phyloP scores from a whole-genome alignment of 73 alveolate genomes.

The Paramecium sonneborni region DNA sequence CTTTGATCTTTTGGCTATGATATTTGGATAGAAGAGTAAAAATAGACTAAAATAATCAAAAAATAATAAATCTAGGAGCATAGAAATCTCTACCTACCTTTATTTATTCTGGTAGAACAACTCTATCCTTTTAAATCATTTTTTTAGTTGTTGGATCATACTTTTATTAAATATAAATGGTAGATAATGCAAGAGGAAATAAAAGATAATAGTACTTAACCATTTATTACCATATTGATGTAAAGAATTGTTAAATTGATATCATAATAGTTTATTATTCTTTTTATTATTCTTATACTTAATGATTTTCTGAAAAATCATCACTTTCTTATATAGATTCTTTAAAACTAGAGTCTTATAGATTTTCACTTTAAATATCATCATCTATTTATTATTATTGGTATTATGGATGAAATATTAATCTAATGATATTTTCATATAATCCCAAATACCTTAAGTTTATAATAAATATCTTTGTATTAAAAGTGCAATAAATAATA shows the following conservation, averaged over 20 bases:
- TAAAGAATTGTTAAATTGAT: background rate
- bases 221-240: background rate
- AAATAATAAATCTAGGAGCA: constrained; percentile 65
- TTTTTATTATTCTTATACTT: background rate
- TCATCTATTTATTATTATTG: background rate
- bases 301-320: constrained; percentile 55
- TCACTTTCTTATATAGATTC: constrained; percentile 50
- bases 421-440: constrained; percentile 60
- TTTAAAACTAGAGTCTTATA: background rate
- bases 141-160: constrained; percentile 2
- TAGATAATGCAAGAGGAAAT: constrained; percentile 17
- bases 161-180: background rate
- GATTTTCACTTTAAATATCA: constrained; percentile 23
- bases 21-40: constrained; percentile 71
- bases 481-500: constrained; percentile 59
- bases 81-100: constrained; percentile 77
- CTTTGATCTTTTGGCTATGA: constrained; percentile 65
- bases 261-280: background rate
- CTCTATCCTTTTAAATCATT: constrained; percentile 32
- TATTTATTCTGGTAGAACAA: constrained; percentile 47
- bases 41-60: constrained; percentile 67
- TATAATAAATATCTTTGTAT: constrained; percentile 60
- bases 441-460: constrained; percentile 75
- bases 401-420: constrained; percentile 69
- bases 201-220: background rate